Percentiles rank a stretch among this genome's conserved stretches.
These are phyloP conservation scores for Mrakiaceae sp. DNA, from an alignment of 1,284 basidiomycete genomes.

Conservation along the genomic window DNA sequence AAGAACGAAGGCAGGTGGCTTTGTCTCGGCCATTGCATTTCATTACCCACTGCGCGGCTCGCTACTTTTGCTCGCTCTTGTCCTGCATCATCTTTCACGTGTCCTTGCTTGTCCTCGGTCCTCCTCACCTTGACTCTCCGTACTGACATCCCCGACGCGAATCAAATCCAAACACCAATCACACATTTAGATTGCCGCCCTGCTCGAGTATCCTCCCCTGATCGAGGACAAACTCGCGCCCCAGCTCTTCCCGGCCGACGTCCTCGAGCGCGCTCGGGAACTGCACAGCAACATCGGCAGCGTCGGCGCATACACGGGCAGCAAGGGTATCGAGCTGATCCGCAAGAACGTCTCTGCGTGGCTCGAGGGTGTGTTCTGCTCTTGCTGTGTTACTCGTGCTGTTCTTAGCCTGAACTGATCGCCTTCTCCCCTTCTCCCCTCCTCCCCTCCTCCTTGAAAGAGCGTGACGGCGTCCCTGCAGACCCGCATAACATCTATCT, in stretches of 20 bases:
- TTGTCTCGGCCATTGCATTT: too few relatives aligned
- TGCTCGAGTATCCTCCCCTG: conserved; percentile 85
- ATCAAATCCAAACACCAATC: too few relatives aligned
- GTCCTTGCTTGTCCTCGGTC: too few relatives aligned
- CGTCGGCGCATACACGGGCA: conserved; percentile 91
- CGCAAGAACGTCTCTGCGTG: conserved; percentile 82
- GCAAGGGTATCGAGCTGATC: conserved; percentile 83
- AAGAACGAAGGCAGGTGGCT: too few relatives aligned
- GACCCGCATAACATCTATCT: conserved; percentile 83
- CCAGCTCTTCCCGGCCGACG: conserved; percentile 73
- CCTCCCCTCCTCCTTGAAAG: conserved; percentile 36
- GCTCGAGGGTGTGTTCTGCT: conserved; percentile 53
- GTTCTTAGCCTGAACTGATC: not conserved
- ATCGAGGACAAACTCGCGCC: conserved; percentile 56
- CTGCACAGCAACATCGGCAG: conserved; percentile 81
- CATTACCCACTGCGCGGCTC: too few relatives aligned
- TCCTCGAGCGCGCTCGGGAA: conserved; percentile 67
- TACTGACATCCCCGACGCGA: too few relatives aligned
- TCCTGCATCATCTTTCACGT: too few relatives aligned
- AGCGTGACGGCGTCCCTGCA: conserved; percentile 75
- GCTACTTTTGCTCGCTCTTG: too few relatives aligned
- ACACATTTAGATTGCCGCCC: conserved; percentile 56
- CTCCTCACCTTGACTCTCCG: too few relatives aligned
- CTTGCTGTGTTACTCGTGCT: not conserved
- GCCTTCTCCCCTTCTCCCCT: not conserved